These are phyloP conservation scores for Fusarium sp. DNA, from an alignment of 2,329 filamentous ascomycete genomes.

Conservation along the genomic window DNA sequence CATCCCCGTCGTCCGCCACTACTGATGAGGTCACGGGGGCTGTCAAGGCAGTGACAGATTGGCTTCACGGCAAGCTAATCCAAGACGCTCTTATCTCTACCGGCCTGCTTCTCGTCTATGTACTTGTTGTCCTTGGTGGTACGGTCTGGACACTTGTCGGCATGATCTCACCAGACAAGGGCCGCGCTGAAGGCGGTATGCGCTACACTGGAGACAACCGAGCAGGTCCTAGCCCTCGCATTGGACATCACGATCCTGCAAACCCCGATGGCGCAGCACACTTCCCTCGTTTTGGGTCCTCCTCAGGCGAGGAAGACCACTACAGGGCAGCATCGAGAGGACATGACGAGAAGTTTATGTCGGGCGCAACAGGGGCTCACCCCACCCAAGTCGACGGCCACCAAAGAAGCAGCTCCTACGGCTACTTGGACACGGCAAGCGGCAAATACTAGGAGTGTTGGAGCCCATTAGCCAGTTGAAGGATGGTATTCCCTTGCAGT, in stretches of 20 bases:
- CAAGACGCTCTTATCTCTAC: slow-evolving; percentile 84
- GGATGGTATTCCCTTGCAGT: slow-evolving; percentile 24
- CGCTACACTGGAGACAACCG: slow-evolving; percentile 49
- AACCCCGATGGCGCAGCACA: slow-evolving; percentile 33
- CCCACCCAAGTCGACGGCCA: slow-evolving; percentile 44
- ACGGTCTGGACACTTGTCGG: slow-evolving; percentile 72
- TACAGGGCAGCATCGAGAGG: slow-evolving; percentile 25
- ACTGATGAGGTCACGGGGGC: slow-evolving; percentile 85
- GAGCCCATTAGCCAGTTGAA: slow-evolving; percentile 28
- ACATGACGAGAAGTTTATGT: slow-evolving; percentile 46
- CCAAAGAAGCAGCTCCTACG: slow-evolving; percentile 51
- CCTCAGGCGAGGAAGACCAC: slow-evolving; percentile 36
- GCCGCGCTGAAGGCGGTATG: slow-evolving; percentile 64
- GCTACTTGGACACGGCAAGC: slow-evolving; percentile 47
- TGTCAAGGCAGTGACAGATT: slow-evolving; percentile 74
- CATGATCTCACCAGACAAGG: slow-evolving; percentile 69
- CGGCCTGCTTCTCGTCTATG: slow-evolving; percentile 78
- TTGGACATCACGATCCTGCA: slow-evolving; percentile 36
- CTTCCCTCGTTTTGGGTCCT: slow-evolving; percentile 44
- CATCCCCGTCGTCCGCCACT: slow-evolving; percentile 77
- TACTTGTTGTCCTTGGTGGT: slow-evolving; percentile 81
- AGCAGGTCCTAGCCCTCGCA: slow-evolving; percentile 42
- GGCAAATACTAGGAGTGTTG: slow-evolving; percentile 41
- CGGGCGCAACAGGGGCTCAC: slow-evolving; percentile 38
- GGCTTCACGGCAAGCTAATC: slow-evolving; percentile 74